phyloP scores from a whole-genome alignment of 306 rosid genomes.

The Rubus idaeus region DNA sequence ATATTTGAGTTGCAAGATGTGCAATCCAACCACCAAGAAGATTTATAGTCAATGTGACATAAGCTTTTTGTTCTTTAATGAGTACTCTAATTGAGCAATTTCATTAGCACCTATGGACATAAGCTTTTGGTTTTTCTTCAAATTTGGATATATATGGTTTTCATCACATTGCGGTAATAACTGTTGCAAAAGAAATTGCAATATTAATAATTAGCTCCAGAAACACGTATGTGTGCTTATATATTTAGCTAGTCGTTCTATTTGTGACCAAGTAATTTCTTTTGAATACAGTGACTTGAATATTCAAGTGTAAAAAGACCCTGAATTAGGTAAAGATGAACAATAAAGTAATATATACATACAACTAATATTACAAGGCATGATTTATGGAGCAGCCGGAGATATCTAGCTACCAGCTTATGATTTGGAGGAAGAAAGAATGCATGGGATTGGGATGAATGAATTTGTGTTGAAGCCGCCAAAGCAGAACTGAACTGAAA shows the following conservation, averaged over 20 bases:
- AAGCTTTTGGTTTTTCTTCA: neutral
- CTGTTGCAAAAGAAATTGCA: neutral
- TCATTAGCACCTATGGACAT: neutral
- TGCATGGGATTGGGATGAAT: neutral
- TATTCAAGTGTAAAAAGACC: neutral
- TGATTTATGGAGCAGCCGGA: neutral
- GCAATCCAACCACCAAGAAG: neutral
- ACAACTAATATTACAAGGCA: no score
- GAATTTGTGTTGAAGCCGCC: slow-evolving; percentile 15
- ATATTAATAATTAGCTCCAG: neutral
- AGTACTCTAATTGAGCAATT: neutral
- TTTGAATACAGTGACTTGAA: neutral
- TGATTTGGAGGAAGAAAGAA: neutral
- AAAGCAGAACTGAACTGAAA: slow-evolving; percentile 22
- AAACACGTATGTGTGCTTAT: neutral
- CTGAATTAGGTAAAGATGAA: neutral
- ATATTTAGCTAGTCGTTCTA: neutral
- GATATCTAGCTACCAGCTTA: neutral
- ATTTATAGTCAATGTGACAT: neutral
- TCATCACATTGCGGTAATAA: neutral
- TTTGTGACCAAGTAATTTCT: no score
- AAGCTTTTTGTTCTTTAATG: neutral
- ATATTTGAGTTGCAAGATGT: neutral
- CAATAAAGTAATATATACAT: neutral
- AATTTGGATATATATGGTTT: neutral